Evolutionary conservation across 176 grass and related monocot genomes (phyloP), one percentile per base, ranked within the genome.

Genomic region (Eragrostis nindensis): DNA sequence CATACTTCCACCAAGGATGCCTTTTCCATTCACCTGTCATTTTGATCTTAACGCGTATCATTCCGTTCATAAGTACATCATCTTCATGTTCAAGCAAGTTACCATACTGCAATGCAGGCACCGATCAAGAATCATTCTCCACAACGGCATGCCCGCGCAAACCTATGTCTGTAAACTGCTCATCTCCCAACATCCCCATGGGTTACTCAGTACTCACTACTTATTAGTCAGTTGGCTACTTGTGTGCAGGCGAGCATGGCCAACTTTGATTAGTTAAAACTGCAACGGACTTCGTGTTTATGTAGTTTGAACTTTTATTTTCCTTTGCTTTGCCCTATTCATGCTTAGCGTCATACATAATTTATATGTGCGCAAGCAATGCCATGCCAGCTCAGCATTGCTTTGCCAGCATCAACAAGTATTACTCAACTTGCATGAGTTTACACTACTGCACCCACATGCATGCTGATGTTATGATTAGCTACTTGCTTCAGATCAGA

Each of bases 181-280:
- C 45, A 74, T 53, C 44, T 75, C 55, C 62, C 76, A 25, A 88
- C 77, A 84, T 66, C 87, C n/a, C 75, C 81, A 88, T 84, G 86
- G 69, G 69, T 62, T 53, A 84, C 63, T 36, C 32, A 36, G 32
- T 36, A 36, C 32, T 80, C 61, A 75, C 44, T 53, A 67, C 50
- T 26, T 69, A 62, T 54, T 32, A 62, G 63, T 85, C 70, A 36
- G 32, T 36, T 36, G 76, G 80, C 70, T 55, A 56, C n/a, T 56
- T 76, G 19, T 55, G 19, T 56, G 50, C 76, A 75, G 77, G 68
- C 52, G 41, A 80, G 80, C 81, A 62, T 75, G 81, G 64, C 70
- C 87, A 80, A 85, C 53, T 84, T n/a, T 80, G 82, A 75, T 55
- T 64, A 40, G 27, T 40, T 64, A 42, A 62, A 64, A 85, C 26